phyloP scores from a whole-genome alignment of 257 asterid species.

The Nicotiana obtusifolia region DNA sequence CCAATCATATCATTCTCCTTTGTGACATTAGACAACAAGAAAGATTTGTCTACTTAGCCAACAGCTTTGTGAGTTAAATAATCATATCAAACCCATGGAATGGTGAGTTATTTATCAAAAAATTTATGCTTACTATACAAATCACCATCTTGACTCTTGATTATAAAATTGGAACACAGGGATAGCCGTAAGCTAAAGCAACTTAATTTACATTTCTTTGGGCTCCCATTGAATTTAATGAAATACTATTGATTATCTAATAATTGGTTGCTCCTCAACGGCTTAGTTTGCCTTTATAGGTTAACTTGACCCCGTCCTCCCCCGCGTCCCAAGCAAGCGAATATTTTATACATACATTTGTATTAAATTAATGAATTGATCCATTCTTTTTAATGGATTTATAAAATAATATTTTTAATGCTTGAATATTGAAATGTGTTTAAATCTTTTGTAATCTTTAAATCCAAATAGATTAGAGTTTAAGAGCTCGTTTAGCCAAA shows the following conservation, averaged over 20 bases:
- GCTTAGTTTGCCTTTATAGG: too few species aligned
- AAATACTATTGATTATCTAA: neutral
- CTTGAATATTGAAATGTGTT: too few species aligned
- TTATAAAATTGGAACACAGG: neutral
- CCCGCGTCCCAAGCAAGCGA: too few species aligned
- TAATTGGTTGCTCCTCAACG: neutral
- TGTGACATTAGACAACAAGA: neutral
- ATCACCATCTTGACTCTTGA: neutral
- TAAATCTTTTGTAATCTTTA: too few species aligned
- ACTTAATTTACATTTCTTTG: neutral
- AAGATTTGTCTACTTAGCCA: neutral
- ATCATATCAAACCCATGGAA: neutral
- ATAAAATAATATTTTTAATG: too few species aligned
- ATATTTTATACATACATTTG: too few species aligned
- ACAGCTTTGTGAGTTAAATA: slow-evolving; percentile 1
- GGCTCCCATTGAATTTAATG: neutral
- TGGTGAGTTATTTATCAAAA: neutral
- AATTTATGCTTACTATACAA: neutral
- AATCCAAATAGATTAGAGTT: too few species aligned
- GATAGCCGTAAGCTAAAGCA: neutral
- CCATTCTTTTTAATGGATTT: too few species aligned
- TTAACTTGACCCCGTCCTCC: too few species aligned
- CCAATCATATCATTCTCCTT: neutral
- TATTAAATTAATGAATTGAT: too few species aligned
- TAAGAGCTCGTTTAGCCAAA: too few species aligned